A percentile compares a stretch with the other conserved stretches of the same genome.
These are phyloP conservation scores for Ormosia semicastrata DNA, from an alignment of 306 rosid genomes.

Conservation along the genomic window DNA sequence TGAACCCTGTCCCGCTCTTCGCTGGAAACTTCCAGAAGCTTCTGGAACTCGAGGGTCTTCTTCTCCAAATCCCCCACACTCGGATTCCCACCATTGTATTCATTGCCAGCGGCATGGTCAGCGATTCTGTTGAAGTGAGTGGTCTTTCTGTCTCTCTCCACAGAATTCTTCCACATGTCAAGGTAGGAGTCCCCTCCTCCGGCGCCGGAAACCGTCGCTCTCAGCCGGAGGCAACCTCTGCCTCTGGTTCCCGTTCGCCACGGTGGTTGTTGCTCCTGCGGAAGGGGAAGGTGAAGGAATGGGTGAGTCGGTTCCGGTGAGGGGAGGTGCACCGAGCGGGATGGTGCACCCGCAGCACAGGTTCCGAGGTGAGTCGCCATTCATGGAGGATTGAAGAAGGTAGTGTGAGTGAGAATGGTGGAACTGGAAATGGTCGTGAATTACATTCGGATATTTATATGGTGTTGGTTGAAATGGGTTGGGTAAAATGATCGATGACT, in stretches of 20 bases:
- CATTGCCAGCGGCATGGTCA: background rate
- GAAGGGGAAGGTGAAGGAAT: background rate
- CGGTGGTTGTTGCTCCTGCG: background rate
- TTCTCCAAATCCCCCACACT: conserved; percentile 36
- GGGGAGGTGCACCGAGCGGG: conserved; percentile 14
- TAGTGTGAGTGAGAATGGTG: background rate
- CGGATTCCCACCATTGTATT: background rate
- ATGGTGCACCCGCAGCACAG: conserved; percentile 22
- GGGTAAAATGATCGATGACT: background rate
- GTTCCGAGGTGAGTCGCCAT: conserved; percentile 57
- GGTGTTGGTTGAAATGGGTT: background rate
- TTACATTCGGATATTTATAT: background rate
- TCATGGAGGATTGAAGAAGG: background rate
- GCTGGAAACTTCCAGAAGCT: conserved; percentile 65
- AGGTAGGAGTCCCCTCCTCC: conserved; percentile 43
- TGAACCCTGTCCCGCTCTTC: conserved; percentile 82
- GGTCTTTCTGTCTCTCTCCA: conserved; percentile 55
- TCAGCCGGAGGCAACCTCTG: conserved; percentile 27
- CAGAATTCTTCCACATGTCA: conserved; percentile 86
- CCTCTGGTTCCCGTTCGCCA: background rate
- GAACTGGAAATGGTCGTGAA: conserved; percentile 27
- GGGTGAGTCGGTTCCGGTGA: background rate
- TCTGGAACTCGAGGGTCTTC: conserved; percentile 72
- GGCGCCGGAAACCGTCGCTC: conserved; percentile 33
- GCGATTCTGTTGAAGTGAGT: conserved; percentile 54